Conservation (phyloP, 192 early-diverging fungal species). For the Backusella luteola region DNA sequence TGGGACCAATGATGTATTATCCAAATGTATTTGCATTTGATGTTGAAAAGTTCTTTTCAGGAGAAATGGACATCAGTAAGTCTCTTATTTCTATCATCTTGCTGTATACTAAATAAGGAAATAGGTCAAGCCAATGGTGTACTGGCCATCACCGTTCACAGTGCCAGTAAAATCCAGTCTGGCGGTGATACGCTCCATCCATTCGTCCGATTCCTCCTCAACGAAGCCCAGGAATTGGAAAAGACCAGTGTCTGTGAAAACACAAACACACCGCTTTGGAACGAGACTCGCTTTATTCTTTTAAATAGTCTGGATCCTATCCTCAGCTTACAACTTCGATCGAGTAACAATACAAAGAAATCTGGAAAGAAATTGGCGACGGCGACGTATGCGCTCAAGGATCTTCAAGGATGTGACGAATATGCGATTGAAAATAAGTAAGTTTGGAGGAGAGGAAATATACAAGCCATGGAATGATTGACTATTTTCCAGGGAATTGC, state of each 20-base stretch:
- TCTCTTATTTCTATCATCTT: neutral
- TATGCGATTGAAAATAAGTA: constrained; percentile 16
- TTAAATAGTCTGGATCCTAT: constrained; percentile 27
- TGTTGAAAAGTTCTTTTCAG: constrained; percentile 34
- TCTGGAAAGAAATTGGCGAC: constrained; percentile 24
- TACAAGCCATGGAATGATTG: too few relatives aligned
- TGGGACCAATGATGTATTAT: constrained; percentile 48
- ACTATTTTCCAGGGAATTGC: constrained; percentile 15
- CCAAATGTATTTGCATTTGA: constrained; percentile 35
- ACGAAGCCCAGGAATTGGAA: constrained; percentile 33
- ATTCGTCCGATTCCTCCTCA: constrained; percentile 29
- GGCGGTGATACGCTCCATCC: constrained; percentile 19
- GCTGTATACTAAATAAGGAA: neutral
- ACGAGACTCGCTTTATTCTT: constrained; percentile 33
- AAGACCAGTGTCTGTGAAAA: constrained; percentile 20
- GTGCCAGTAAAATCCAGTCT: neutral
- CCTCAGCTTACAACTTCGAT: constrained; percentile 26
- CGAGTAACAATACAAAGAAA: constrained; percentile 6
- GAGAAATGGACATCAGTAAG: constrained; percentile 37
- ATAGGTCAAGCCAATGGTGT: constrained; percentile 41
- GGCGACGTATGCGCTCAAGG: constrained; percentile 14
- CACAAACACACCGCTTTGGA: constrained; percentile 24
- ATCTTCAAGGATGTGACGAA: constrained; percentile 15
- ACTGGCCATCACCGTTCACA: constrained; percentile 28
- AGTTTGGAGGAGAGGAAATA: neutral